Evolutionary conservation across 805 yeast species (phyloP).

Genomic region (Cyberlindnera xishuangbannaensis): DNA sequence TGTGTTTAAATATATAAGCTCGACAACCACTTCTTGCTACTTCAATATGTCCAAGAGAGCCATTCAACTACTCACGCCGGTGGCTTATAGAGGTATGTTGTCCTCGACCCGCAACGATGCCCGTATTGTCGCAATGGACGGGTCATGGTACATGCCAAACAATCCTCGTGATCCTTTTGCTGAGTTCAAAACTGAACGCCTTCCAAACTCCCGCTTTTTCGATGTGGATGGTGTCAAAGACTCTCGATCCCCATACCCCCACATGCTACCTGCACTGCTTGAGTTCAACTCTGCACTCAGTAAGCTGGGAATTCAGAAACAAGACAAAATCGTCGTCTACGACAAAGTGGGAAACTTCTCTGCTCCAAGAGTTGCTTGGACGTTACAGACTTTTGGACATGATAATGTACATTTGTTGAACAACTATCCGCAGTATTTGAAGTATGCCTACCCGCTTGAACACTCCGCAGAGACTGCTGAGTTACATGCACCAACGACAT

Average conservation of each 20-base stretch:
- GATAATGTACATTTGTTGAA: conserved; percentile 61
- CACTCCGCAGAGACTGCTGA: conserved; percentile 9
- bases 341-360: conserved; percentile 83
- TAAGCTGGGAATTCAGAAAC: conserved; percentile 47
- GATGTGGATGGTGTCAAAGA: conserved; percentile 73
- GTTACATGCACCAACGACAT: conserved; percentile 27
- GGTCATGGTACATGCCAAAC: conserved; percentile 92
- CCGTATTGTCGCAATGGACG: conserved; percentile 62
- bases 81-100: conserved; percentile 20
- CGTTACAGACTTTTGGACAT: conserved; percentile 76
- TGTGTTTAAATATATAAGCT: too few species aligned
- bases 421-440: conserved; percentile 52
- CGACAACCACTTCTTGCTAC: neutral
- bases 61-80: conserved; percentile 21
- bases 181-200: conserved; percentile 54
- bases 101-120: conserved; percentile 13
- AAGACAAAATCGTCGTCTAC: conserved; percentile 70
- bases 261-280: conserved; percentile 71
- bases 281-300: conserved; percentile 50
- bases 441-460: conserved; percentile 42
- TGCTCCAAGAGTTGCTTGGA: conserved; percentile 92
- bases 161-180: conserved; percentile 50
- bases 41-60: conserved; percentile 22
- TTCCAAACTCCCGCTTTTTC: conserved; percentile 64
- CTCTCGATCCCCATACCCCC: conserved; percentile 63